Percentiles rank a stretch among this genome's conserved stretches.
Conservation (phyloP, 2,329 filamentous ascomycete genomes). For the Xylariaceae sp. region DNA sequence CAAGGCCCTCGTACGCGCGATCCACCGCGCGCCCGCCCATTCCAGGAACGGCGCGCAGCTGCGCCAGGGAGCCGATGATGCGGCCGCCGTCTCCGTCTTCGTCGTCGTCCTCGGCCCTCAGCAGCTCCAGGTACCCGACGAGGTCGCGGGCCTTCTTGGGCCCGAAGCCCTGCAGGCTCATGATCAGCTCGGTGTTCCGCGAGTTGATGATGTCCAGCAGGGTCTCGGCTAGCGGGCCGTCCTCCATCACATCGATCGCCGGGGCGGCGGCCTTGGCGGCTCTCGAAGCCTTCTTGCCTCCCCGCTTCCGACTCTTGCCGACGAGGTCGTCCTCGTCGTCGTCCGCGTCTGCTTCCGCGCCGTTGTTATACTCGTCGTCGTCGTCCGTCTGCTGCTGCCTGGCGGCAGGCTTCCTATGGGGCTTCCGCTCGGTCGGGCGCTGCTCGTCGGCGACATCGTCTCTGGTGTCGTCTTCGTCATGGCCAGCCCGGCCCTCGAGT, state of each 20-base stretch:
- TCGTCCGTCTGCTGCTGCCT: conserved; percentile 39
- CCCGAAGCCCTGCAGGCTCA: conserved; percentile 69
- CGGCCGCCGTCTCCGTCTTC: conserved; percentile 42
- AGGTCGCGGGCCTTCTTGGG: conserved; percentile 69
- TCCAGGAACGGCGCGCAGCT: conserved; percentile 58
- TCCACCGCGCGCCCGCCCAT: conserved; percentile 61
- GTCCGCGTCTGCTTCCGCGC: conserved; percentile 45
- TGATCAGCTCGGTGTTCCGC: conserved; percentile 66
- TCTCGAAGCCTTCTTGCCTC: conserved; percentile 26
- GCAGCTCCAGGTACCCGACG: conserved; percentile 56
- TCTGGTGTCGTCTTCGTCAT: conserved; percentile 27
- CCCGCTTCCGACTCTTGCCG: conserved; percentile 27
- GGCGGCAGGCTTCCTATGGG: conserved; percentile 32
- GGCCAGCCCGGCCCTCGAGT: conserved; percentile 11
- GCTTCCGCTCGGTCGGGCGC: conserved; percentile 21
- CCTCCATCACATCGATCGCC: conserved; percentile 25
- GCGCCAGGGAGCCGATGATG: conserved; percentile 50
- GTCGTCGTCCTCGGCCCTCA: conserved; percentile 24
- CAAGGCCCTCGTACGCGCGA: conserved; percentile 55
- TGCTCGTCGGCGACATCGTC: conserved; percentile 5
- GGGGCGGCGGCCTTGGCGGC: conserved; percentile 9
- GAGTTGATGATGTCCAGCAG: conserved; percentile 75
- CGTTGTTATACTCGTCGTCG: conserved; percentile 44
- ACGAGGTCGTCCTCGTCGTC: conserved; percentile 35
- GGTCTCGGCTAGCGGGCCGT: conserved; percentile 50